Evolutionary conservation across 345 rosid genomes (phyloP).

Genomic region (Boechera divaricarpa): DNA sequence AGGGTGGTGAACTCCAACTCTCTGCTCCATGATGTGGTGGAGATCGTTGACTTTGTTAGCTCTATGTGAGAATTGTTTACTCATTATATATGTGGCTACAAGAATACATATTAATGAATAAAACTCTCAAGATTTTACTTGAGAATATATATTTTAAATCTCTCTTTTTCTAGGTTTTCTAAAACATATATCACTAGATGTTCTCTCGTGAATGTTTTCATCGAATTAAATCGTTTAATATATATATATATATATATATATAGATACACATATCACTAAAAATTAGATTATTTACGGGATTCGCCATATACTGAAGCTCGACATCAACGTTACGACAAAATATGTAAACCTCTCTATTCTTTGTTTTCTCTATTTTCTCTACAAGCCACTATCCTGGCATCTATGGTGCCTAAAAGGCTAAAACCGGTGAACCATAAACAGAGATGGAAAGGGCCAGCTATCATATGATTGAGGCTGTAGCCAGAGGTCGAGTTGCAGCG

Average conservation of each 20-base stretch:
- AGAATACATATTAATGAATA: background rate
- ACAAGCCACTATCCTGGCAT: too few species aligned
- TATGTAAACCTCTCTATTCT: too few species aligned
- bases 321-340: too few species aligned
- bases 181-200: background rate
- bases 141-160: background rate
- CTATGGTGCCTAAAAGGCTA: too few species aligned
- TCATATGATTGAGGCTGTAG: background rate
- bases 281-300: too few species aligned
- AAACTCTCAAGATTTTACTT: background rate
- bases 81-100: background rate
- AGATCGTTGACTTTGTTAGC: slow-evolving; percentile 35
- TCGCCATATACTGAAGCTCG: too few species aligned
- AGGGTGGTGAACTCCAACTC: slow-evolving; percentile 48
- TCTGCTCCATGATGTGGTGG: slow-evolving; percentile 38
- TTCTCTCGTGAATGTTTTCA: background rate
- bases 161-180: background rate
- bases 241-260: too few species aligned
- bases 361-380: too few species aligned
- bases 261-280: background rate
- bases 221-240: background rate
- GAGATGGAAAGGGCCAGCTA: background rate
- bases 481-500: background rate
- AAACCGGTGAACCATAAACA: fast-evolving
- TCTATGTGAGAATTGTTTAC: slow-evolving; percentile 32